Evolutionary conservation across 345 rosid genomes (phyloP).

Genomic region (Erodium maritimum): DNA sequence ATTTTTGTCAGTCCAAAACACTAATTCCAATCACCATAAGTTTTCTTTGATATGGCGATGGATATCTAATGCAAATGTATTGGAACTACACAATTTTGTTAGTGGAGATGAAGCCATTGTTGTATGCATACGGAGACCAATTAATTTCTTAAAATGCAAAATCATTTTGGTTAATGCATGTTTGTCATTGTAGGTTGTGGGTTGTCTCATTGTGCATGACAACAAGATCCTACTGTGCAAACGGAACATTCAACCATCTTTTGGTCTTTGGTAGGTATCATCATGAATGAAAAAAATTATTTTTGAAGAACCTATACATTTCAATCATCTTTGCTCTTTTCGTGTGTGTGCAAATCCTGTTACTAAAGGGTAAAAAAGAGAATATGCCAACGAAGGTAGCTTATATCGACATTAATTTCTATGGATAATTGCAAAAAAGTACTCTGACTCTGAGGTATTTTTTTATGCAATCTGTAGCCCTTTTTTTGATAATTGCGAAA

Average conservation of each 20-base stretch:
- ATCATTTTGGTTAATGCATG: constrained; percentile 2
- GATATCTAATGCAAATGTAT: neutral
- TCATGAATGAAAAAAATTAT: neutral
- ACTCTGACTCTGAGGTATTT: no score
- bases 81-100: neutral
- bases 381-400: neutral
- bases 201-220: constrained; percentile 89
- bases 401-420: neutral
- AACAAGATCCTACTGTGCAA: constrained; percentile 86
- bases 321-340: neutral
- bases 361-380: neutral
- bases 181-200: constrained; percentile 57
- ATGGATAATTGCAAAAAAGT: no score
- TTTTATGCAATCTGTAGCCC: no score
- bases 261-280: constrained; percentile 58
- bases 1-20: neutral
- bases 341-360: no score
- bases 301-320: neutral
- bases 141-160: constrained; percentile 1
- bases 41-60: neutral
- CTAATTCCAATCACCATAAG: neutral
- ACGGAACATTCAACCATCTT: constrained; percentile 91
- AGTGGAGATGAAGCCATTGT: neutral
- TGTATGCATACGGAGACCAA: neutral
- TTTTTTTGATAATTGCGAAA: no score